Percentiles rank a stretch among this genome's conserved stretches.
These are phyloP conservation scores for Phytophthora vignae DNA, from an alignment of 352 stramenopile genomes.

Conservation along the genomic window DNA sequence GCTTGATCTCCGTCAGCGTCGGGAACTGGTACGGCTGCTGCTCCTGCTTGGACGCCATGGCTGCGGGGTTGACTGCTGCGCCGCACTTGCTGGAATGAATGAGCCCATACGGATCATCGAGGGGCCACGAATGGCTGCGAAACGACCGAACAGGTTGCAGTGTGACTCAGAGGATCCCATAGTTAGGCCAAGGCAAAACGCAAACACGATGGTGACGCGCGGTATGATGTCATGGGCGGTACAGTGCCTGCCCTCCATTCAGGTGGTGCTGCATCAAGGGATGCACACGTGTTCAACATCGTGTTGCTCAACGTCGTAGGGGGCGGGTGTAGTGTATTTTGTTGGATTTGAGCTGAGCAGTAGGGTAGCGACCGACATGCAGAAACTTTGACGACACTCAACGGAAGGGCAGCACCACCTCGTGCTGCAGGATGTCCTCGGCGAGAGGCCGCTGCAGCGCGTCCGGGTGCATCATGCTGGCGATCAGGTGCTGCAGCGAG, in stretches of 20 bases:
- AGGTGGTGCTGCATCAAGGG: too few species aligned
- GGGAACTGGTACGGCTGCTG: constrained; percentile 63
- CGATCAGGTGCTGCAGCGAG: constrained; percentile 87
- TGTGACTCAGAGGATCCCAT: constrained; percentile 27
- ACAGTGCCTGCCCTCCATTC: too few species aligned
- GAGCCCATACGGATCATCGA: background rate
- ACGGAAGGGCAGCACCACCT: constrained; percentile 77
- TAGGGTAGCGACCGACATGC: constrained; percentile 22
- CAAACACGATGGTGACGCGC: constrained; percentile 26
- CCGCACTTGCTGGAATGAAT: constrained; percentile 34
- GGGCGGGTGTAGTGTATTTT: constrained; percentile 18
- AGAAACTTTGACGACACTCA: constrained; percentile 28
- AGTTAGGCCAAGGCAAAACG: constrained; percentile 22
- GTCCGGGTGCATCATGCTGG: constrained; percentile 89
- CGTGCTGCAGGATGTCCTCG: constrained; percentile 87
- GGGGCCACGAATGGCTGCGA: constrained; percentile 23
- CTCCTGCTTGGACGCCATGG: constrained; percentile 35
- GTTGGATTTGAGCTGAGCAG: constrained; percentile 8
- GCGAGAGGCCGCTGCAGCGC: constrained; percentile 80
- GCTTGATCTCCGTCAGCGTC: constrained; percentile 85
- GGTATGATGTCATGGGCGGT: constrained; percentile 19
- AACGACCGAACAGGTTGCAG: constrained; percentile 11
- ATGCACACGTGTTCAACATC: background rate
- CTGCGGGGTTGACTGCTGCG: constrained; percentile 4
- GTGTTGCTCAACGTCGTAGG: background rate